Evolutionary conservation across 2,329 filamentous ascomycete genomes (phyloP), one percentile per base, ranked within the genome.

Genomic region (Graphilbum ipis-grandicollis): DNA sequence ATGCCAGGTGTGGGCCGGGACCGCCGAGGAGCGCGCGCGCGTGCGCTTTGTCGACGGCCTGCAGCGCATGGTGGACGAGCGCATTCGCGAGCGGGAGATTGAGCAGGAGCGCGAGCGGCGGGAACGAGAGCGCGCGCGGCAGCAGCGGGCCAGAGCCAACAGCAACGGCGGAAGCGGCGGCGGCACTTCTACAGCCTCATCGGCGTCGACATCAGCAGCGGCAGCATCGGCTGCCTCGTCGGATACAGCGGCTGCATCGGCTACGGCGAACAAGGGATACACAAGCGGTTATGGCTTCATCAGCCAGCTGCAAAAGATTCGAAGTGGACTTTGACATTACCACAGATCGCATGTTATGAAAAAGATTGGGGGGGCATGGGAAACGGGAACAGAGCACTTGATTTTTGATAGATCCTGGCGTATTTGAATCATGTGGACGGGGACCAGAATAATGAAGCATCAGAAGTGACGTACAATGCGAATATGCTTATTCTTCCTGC

Each of bases 1-100:
- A 44, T 73, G 75, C 4, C 59, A 59, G n/a, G 75, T 98, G 18
- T 98, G 90, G 86, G 88, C 80, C 53, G 85, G 85, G n/a, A 94
- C 90, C 3, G 79, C 82, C 0, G 90, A 98, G 58, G 90, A 96
- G 54, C 92, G 82, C 57, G 83, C 84, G 6, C 66, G 90, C 37
- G 60, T 60, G 9, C 80, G 73, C 49, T 85, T 94, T 52, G 76
- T 98, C 15, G 88, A 96, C 44, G 68, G 69, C 36, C 55, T 98
- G 47, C 74, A 75, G 25, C 84, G 75, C 60, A 68, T 83, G 56
- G 82, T 93, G 2, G 85, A 94, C 44, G 69, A 71, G 47, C 53
- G 32, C 35, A 33, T 22, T 19, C 29, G 38, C 1, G 41, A 41
- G 15, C 33, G 28, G 12, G 23, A 54, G 41, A 34, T 47, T 47